Evolutionary conservation across 2,329 filamentous ascomycete species (phyloP).

Genomic region (Moelleriella libera): DNA sequence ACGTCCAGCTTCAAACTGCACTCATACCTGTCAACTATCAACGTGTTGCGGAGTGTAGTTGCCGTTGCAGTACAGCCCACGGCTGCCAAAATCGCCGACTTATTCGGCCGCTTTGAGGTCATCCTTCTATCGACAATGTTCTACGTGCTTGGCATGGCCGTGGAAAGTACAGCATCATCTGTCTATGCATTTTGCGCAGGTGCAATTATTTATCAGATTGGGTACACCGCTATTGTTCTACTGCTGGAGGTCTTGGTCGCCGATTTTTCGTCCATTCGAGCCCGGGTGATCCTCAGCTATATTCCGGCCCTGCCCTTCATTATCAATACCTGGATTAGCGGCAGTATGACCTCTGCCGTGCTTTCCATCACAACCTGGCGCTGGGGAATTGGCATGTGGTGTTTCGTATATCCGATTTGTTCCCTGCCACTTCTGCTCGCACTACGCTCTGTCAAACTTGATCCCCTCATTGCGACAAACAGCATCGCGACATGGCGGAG

Average conservation of each 20-base stretch:
- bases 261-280: constrained; percentile 44
- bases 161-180: constrained; percentile 34
- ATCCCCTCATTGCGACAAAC: not conserved
- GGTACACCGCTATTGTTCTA: constrained; percentile 42
- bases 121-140: constrained; percentile 40
- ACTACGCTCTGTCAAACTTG: constrained; percentile 18
- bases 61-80: constrained; percentile 44
- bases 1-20: constrained; percentile 36
- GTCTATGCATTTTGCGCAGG: constrained; percentile 38
- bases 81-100: constrained; percentile 46
- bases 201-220: constrained; percentile 41
- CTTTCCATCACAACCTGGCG: constrained; percentile 36
- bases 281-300: constrained; percentile 47
- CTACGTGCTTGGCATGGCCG: constrained; percentile 37
- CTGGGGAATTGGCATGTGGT: constrained; percentile 53
- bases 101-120: constrained; percentile 47
- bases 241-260: constrained; percentile 47
- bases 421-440: constrained; percentile 37
- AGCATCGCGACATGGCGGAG: not conserved
- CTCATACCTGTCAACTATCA: constrained; percentile 43
- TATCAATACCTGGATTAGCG: constrained; percentile 50
- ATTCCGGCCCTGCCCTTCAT: constrained; percentile 45
- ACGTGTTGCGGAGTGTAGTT: constrained; percentile 42
- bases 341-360: constrained; percentile 37
- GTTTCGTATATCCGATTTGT: constrained; percentile 43